Percentiles rank a stretch among this genome's conserved stretches.
These are phyloP conservation scores for Coccomyxa sp. DNA, from an alignment of 139 green algal genomes.

Conservation along the genomic window DNA sequence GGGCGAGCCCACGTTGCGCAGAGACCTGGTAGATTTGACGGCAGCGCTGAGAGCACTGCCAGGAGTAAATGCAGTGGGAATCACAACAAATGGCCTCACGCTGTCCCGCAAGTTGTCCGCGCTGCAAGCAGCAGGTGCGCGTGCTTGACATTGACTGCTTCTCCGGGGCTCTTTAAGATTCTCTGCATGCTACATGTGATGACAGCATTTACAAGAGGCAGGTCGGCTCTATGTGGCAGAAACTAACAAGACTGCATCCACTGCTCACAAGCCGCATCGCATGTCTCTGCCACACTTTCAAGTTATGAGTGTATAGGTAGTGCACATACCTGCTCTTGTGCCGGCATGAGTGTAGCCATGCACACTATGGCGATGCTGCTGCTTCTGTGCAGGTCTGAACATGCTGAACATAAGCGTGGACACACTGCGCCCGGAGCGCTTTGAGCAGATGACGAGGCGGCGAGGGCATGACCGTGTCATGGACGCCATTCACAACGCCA, in stretches of 20 bases:
- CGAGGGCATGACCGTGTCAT: constrained; percentile 77
- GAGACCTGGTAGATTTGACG: constrained; percentile 77
- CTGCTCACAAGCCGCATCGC: too few species aligned
- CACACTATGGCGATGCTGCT: too few species aligned
- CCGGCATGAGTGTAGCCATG: too few species aligned
- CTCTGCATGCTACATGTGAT: neutral
- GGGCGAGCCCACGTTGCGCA: constrained; percentile 92
- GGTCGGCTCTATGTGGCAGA: too few species aligned
- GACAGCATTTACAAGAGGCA: too few species aligned
- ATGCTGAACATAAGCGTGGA: constrained; percentile 95
- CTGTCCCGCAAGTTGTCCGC: constrained; percentile 65
- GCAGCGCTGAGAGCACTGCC: constrained; percentile 43
- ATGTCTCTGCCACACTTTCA: too few species aligned
- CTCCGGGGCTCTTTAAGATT: neutral
- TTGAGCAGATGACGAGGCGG: constrained; percentile 85
- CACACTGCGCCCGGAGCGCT: constrained; percentile 82
- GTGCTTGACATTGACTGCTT: neutral
- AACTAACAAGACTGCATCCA: too few species aligned
- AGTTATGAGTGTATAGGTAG: too few species aligned
- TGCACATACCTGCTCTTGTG: too few species aligned
- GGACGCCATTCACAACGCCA: constrained; percentile 63
- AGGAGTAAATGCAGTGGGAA: constrained; percentile 67
- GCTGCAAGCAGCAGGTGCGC: constrained; percentile 23
- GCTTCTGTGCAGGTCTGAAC: constrained; percentile 58
- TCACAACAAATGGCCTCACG: constrained; percentile 95